phyloP scores from a whole-genome alignment of 805 yeast species.

The Saccharomycopsis vini region DNA sequence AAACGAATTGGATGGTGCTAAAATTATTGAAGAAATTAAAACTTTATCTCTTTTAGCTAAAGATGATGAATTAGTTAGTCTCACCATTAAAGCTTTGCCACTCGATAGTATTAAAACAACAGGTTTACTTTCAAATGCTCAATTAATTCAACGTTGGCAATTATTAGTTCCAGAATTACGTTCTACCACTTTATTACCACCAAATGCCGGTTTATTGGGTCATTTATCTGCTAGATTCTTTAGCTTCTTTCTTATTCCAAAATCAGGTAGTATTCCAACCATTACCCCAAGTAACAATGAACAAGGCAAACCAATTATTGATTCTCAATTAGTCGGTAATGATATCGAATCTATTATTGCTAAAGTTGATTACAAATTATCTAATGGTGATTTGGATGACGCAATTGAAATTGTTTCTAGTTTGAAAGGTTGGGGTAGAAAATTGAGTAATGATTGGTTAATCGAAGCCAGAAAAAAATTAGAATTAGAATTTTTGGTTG shows the following conservation, averaged over 20 bases:
- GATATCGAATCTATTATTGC: slow-evolving; percentile 88
- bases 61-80: slow-evolving; percentile 38
- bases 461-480: slow-evolving; percentile 79
- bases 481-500: slow-evolving; percentile 76
- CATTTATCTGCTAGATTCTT: slow-evolving; percentile 75
- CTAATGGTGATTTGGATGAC: slow-evolving; percentile 66
- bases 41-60: slow-evolving; percentile 40
- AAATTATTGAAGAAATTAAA: slow-evolving; percentile 52
- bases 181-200: slow-evolving; percentile 82
- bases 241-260: slow-evolving; percentile 66
- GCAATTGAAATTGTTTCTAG: slow-evolving; percentile 91
- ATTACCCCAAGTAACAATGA: neutral
- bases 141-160: slow-evolving; percentile 72
- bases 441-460: slow-evolving; percentile 87
- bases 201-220: slow-evolving; percentile 91
- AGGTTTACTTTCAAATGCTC: slow-evolving; percentile 70
- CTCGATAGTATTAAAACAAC: slow-evolving; percentile 30
- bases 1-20: slow-evolving; percentile 35
- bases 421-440: slow-evolving; percentile 88
- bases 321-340: slow-evolving; percentile 38
- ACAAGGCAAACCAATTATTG: slow-evolving; percentile 20
- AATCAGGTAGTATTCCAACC: slow-evolving; percentile 42
- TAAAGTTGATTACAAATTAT: slow-evolving; percentile 67
- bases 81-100: slow-evolving; percentile 42
- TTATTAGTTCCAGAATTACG: slow-evolving; percentile 78